Percentiles rank a stretch among this genome's conserved stretches.
Evolutionary conservation across 225 moss, liverwort and hornwort genomes (phyloP).

Genomic region (Polytrichum commune): DNA sequence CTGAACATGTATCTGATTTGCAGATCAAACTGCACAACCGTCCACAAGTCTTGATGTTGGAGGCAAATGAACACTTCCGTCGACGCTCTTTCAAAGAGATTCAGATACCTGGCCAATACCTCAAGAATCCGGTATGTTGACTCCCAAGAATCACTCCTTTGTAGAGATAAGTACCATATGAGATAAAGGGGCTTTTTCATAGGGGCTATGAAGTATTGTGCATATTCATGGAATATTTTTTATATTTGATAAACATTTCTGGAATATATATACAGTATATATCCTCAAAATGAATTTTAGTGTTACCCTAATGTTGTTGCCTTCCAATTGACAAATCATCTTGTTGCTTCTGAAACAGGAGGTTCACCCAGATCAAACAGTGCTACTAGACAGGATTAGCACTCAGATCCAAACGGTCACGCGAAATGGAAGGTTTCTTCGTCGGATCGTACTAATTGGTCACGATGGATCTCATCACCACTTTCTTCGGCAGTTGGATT

Average conservation of each 20-base stretch:
- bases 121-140: slow-evolving; percentile 48
- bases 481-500: slow-evolving; percentile 39
- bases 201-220: no score
- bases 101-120: slow-evolving; percentile 65
- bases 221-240: no score
- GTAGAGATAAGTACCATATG: no score
- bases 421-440: slow-evolving; percentile 57
- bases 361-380: slow-evolving; percentile 24
- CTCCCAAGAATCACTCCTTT: no score
- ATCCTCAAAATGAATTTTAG: no score
- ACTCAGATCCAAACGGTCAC: slow-evolving; percentile 58
- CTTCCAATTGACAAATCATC: no score
- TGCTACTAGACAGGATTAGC: slow-evolving; percentile 59
- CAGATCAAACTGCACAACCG: slow-evolving; percentile 56
- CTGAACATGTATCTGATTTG: background rate
- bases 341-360: slow-evolving; percentile 21
- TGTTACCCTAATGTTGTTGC: no score
- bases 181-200: no score
- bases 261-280: no score
- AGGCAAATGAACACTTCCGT: slow-evolving; percentile 52
- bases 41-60: slow-evolving; percentile 54
- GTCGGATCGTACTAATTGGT: slow-evolving; percentile 52
- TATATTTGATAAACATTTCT: no score
- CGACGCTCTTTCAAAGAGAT: slow-evolving; percentile 54
- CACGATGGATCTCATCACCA: slow-evolving; percentile 61